These are phyloP conservation scores for Aspergillus conjunctus DNA, from an alignment of 495 filamentous ascomycete genomes.

Conservation along the genomic window DNA sequence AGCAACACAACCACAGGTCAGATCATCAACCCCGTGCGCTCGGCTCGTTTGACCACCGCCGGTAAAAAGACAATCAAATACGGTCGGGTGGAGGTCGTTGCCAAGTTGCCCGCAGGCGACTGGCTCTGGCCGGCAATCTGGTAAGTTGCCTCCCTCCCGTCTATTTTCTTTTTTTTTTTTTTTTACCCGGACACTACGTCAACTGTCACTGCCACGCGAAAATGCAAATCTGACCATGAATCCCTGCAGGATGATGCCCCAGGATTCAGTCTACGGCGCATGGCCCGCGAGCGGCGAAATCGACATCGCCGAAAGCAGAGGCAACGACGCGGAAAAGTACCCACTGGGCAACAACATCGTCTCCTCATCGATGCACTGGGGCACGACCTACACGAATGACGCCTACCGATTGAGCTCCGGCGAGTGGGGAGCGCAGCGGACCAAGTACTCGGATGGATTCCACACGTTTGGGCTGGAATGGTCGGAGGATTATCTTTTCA, in stretches of 20 bases:
- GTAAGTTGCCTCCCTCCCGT: not conserved
- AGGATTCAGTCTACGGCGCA: constrained; percentile 4
- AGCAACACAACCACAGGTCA: constrained; percentile 5
- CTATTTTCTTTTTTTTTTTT: not conserved
- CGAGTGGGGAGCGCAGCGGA: constrained; percentile 8
- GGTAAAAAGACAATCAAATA: constrained; percentile 9
- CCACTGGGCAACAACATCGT: constrained; percentile 11
- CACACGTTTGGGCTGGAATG: constrained; percentile 13
- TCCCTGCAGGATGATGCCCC: constrained; percentile 10
- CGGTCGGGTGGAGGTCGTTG: constrained; percentile 8
- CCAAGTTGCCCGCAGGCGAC: constrained; percentile 4
- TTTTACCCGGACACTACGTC: not conserved
- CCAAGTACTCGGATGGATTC: constrained; percentile 10
- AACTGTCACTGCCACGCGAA: not conserved
- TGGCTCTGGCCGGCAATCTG: constrained; percentile 10
- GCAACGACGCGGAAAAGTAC: constrained; percentile 10
- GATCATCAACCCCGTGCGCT: constrained; percentile 11
- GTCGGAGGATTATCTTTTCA: constrained; percentile 10
- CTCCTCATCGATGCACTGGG: constrained; percentile 7
- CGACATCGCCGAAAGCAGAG: constrained; percentile 10
- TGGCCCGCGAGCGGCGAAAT: constrained; percentile 12
- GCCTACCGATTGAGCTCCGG: constrained; percentile 1
- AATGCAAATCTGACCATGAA: not conserved
- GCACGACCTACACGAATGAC: constrained; percentile 6
- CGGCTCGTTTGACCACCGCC: constrained; percentile 4